phyloP scores from a whole-genome alignment of 768 basidiomycete species.

The Gelatoporia subvermispora region DNA sequence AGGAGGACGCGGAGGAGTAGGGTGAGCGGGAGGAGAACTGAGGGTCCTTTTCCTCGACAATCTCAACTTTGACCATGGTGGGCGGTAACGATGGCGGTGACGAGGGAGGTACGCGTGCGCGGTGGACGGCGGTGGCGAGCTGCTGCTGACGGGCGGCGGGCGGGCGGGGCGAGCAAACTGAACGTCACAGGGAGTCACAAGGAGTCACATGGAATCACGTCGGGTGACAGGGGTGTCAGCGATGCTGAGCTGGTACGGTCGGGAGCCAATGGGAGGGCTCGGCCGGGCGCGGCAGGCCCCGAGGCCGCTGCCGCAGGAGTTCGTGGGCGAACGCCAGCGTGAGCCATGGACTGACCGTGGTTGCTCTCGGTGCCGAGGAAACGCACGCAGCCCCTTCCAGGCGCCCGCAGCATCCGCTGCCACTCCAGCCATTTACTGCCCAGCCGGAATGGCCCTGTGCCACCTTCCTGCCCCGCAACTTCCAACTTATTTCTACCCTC shows the following conservation, averaged over 20 bases:
- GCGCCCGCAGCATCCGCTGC: too few species aligned
- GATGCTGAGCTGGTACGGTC: neutral
- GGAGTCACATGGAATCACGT: slow-evolving; percentile 1
- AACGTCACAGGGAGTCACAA: slow-evolving; percentile 4
- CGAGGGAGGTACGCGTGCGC: slow-evolving; percentile 5
- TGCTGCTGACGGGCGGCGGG: neutral
- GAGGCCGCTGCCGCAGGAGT: neutral
- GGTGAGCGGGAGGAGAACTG: slow-evolving; percentile 48
- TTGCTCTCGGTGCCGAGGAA: slow-evolving; percentile 12
- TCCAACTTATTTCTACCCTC: slow-evolving; percentile 9
- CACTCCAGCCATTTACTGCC: slow-evolving; percentile 6
- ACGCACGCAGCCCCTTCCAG: neutral
- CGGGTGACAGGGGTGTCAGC: slow-evolving; percentile 3
- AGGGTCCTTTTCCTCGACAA: slow-evolving; percentile 78
- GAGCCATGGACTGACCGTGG: slow-evolving; percentile 5
- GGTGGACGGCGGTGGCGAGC: slow-evolving; percentile 5
- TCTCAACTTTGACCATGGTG: slow-evolving; percentile 90
- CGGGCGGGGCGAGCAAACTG: neutral
- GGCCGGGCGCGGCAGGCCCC: neutral
- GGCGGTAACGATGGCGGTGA: slow-evolving; percentile 7
- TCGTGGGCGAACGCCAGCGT: slow-evolving; percentile 1
- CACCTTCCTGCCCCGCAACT: slow-evolving; percentile 6
- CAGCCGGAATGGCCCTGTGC: slow-evolving; percentile 9
- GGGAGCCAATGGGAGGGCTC: neutral
- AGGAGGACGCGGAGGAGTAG: slow-evolving; percentile 71